Evolutionary conservation across 2,329 filamentous ascomycete genomes (phyloP), one percentile per base, ranked within the genome.

Genomic region (Xylariomycetidae sp.): DNA sequence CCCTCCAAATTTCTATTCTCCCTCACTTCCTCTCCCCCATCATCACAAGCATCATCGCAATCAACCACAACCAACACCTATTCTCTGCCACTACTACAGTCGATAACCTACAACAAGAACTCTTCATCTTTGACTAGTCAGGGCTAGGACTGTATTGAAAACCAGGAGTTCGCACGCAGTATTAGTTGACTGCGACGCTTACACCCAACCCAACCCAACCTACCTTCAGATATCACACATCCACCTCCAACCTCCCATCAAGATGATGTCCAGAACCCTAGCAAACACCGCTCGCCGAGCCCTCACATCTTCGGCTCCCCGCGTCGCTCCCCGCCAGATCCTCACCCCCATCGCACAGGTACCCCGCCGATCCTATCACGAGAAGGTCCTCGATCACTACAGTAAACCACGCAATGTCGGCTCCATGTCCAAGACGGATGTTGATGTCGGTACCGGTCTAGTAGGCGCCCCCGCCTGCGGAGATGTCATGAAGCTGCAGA

Each of bases 401-500:
- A 85, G 77, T 61, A 74, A 76, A 50, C 85, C 85, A 17, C 78
- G 85, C 45, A 88, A 88, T 67, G 84, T 88, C 40, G 85, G 85
- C 17, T 82, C 78, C 38, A 82, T 89, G 78, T 64, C 72, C 46
- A 87, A 87, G 66, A 73, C 69, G 26, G 82, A 85, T 46, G 59
- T 58, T 29, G 82, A 87, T 47, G 85, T 89, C 37, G 85, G 85
- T 40, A 88, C 85, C 11, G 85, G 53, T 25, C 80, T 92, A 36
- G 86, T 92, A 45, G 80, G 86, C 51, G 87, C 88, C n/a, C 88
- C 88, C 31, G 88, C 88, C 19, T 90, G 86, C 57, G 88, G 88
- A 63, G 88, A 94, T 61, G 88, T 94, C 41, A 94, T 94, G 85
- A 92, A 92, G 64, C 74, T 94, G 20, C 86, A 94, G 69, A 94